These are phyloP conservation scores for Ottelia alismoides DNA, from an alignment of 106 monocot species.

Conservation along the genomic window DNA sequence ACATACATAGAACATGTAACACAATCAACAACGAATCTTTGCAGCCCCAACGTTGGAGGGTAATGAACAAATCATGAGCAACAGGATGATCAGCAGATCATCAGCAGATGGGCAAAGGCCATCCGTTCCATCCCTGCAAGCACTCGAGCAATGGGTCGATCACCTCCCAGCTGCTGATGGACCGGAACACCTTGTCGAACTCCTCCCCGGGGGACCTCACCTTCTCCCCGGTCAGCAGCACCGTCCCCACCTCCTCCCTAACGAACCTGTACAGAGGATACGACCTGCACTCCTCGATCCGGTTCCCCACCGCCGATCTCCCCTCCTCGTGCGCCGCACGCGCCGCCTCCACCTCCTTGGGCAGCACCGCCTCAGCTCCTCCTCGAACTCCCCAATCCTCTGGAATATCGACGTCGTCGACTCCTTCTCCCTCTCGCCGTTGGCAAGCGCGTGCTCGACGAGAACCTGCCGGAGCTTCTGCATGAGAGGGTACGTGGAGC, in stretches of 20 bases:
- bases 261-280: too few relatives aligned
- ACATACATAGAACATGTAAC: too few relatives aligned
- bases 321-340: too few relatives aligned
- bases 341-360: conserved; percentile 10
- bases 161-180: conserved; percentile 1
- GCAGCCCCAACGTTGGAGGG: too few relatives aligned
- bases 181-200: conserved; percentile 9
- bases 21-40: too few relatives aligned
- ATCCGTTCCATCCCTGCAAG: conserved; percentile 4
- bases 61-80: too few relatives aligned
- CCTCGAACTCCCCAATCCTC: conserved; percentile 20
- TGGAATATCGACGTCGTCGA: conserved; percentile 13
- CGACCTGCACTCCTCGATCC: too few relatives aligned
- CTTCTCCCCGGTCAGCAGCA: conserved; percentile 14
- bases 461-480: conserved; percentile 18
- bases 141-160: conserved; percentile 8
- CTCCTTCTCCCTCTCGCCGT: conserved; percentile 17
- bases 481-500: conserved; percentile 17
- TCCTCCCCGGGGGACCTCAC: conserved; percentile 7
- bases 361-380: conserved; percentile 12
- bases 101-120: too few relatives aligned
- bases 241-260: too few relatives aligned
- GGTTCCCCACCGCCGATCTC: too few relatives aligned
- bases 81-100: too few relatives aligned
- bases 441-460: conserved; percentile 18